These are phyloP conservation scores for Xylaria hypoxylon DNA, from an alignment of 2,329 filamentous ascomycete genomes.

Conservation along the genomic window DNA sequence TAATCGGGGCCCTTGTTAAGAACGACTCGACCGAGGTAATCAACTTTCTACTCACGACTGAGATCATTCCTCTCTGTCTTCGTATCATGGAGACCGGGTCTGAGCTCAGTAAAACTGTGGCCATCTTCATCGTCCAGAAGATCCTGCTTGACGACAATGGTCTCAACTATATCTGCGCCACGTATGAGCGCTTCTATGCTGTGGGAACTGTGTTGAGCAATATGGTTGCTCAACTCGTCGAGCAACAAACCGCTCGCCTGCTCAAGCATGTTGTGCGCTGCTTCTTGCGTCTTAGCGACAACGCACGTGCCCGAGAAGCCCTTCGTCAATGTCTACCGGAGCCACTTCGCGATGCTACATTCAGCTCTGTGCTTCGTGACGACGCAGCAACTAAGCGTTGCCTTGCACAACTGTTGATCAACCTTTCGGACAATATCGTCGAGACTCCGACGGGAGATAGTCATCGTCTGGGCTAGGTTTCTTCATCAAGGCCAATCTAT, in stretches of 20 bases:
- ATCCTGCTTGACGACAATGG: slow-evolving; percentile 97
- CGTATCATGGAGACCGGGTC: slow-evolving; percentile 99
- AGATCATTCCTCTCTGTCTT: slow-evolving; percentile 97
- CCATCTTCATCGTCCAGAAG: slow-evolving; percentile 99
- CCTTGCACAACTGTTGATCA: slow-evolving; percentile 95
- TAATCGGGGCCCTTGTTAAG: slow-evolving; percentile 97
- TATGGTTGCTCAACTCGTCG: slow-evolving; percentile 97
- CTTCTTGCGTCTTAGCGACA: slow-evolving; percentile 94
- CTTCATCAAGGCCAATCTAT: slow-evolving; percentile 3
- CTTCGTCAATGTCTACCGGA: slow-evolving; percentile 96
- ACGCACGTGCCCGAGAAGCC: slow-evolving; percentile 93
- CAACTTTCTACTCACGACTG: slow-evolving; percentile 97
- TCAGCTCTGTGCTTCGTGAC: slow-evolving; percentile 94
- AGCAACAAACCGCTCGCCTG: slow-evolving; percentile 94
- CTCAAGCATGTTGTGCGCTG: slow-evolving; percentile 98
- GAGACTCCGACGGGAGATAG: slow-evolving; percentile 52
- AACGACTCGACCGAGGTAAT: slow-evolving; percentile 99
- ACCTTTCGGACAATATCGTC: slow-evolving; percentile 88
- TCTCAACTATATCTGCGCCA: slow-evolving; percentile 97
- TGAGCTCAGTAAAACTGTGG: slow-evolving; percentile 97
- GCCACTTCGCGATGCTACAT: slow-evolving; percentile 97
- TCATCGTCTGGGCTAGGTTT: slow-evolving; percentile 32
- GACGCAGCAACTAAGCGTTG: slow-evolving; percentile 98
- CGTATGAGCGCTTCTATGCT: slow-evolving; percentile 97
- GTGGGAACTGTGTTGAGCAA: slow-evolving; percentile 98